Base-by-base conservation (phyloP, 176 grass and related monocot species). In the Chrysopogon serrulatus region DNA sequence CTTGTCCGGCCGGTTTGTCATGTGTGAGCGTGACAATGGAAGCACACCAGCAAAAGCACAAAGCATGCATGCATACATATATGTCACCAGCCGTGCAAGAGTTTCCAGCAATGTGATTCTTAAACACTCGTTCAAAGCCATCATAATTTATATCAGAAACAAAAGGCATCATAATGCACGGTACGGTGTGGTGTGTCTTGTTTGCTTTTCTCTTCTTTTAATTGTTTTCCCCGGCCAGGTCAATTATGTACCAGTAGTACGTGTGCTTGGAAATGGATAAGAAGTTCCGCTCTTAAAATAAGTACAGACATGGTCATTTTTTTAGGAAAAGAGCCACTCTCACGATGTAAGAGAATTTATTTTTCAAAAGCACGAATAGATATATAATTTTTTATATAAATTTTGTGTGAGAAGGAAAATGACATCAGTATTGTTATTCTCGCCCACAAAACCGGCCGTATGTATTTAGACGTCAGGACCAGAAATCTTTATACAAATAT, bases 21-120 rank as follows among this genome's bases (percentile, higher is more conserved):
- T 75, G 42, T 64, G 76, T 84, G 83, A 73, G 32, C 80, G 74
- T 54, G 77, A 79, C 86, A 74, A 56, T 67, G 85, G 84, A 74
- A 51, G 68, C 84, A 74, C 43, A 31, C 68, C 43, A 35, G 39
- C 74, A 78, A 44, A 71, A 78, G 49, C 64, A 26, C 71, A 73
- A 21, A 68, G 60, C 82, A 71, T 85, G 31, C 18, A 21, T 68
- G 43, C 71, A 70, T 85, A 31, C 31, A 68, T 2, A 70, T 85
- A 31, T 39, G 76, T 2, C 82, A 42, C 77, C 81, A 76, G 44
- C 61, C 48, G 57, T 56, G 42, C 31, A 1, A 48, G 43, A 6
- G 23, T 84, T 84, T 37, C 68, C 63, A 77, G 79, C 65, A 70
- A 28, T 45, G 12, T 10, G 54, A 82, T 75, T 26, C 23, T 34